These are phyloP conservation scores for Astrothelium subdiscretum DNA, from an alignment of 495 filamentous ascomycete genomes.

Conservation along the genomic window DNA sequence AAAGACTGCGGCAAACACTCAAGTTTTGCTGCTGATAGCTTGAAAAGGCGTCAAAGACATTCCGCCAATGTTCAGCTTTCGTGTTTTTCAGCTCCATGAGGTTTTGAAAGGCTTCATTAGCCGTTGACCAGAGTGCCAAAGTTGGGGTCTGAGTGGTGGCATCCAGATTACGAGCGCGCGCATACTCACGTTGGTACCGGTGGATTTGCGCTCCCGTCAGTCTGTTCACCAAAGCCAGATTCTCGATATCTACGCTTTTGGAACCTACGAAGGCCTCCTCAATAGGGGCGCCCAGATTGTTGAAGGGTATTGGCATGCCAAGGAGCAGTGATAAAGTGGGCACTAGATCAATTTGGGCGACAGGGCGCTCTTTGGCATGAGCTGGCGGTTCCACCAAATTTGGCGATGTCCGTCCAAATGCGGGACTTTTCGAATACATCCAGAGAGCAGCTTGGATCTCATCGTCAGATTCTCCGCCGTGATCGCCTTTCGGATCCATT, in stretches of 20 bases:
- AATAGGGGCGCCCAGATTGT: slow-evolving; percentile 91
- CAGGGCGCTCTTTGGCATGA: slow-evolving; percentile 63
- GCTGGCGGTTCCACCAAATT: slow-evolving; percentile 52
- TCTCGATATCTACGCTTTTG: slow-evolving; percentile 55
- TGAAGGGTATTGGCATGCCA: slow-evolving; percentile 89
- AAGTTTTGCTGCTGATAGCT: slow-evolving; percentile 70
- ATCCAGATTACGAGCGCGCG: slow-evolving; percentile 48
- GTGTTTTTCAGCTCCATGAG: slow-evolving; percentile 26
- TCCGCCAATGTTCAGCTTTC: slow-evolving; percentile 25
- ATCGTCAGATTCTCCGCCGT: slow-evolving; percentile 90
- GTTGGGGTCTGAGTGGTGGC: slow-evolving; percentile 45
- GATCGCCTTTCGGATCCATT: slow-evolving; percentile 95
- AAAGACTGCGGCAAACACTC: slow-evolving; percentile 67
- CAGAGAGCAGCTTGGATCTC: slow-evolving; percentile 91
- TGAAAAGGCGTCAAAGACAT: slow-evolving; percentile 49
- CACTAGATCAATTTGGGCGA: slow-evolving; percentile 94
- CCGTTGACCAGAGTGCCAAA: slow-evolving; percentile 45
- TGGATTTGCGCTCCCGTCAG: slow-evolving; percentile 77
- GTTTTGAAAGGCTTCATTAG: slow-evolving; percentile 36
- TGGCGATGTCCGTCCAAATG: slow-evolving; percentile 66
- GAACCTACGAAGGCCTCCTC: slow-evolving; percentile 79
- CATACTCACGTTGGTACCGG: slow-evolving; percentile 67
- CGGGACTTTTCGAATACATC: slow-evolving; percentile 84
- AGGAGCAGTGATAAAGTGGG: slow-evolving; percentile 79
- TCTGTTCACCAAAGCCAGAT: slow-evolving; percentile 61